Conservation (phyloP, 2,329 filamentous ascomycete genomes). For the Magnaporthiopsis incrustans region DNA sequence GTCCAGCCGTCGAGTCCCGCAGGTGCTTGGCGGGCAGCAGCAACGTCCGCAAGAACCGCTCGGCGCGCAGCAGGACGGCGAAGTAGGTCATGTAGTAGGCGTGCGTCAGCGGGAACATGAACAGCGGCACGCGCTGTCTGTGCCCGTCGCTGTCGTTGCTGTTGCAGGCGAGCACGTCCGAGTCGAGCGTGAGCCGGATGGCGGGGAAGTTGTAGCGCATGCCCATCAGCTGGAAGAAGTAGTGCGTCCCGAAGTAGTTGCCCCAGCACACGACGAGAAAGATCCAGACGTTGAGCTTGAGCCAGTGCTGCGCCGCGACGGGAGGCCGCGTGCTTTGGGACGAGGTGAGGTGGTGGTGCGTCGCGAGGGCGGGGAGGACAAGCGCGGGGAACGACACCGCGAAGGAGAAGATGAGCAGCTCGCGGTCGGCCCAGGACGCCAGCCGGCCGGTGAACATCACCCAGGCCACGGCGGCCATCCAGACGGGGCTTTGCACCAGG, state of each 20-base stretch:
- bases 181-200: constrained; percentile 9
- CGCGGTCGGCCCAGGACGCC: constrained; percentile 8
- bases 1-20: background rate
- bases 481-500: constrained; percentile 11
- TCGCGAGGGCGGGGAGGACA: constrained; percentile 1
- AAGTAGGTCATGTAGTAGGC: constrained; percentile 13
- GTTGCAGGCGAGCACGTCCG: constrained; percentile 8
- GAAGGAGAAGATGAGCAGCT: constrained; percentile 11
- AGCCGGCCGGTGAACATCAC: constrained; percentile 13
- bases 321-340: background rate
- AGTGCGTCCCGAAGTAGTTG: constrained; percentile 13
- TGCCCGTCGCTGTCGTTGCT: background rate
- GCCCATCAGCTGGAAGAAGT: constrained; percentile 16
- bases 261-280: constrained; percentile 12
- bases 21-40: background rate
- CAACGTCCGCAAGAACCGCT: background rate
- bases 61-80: constrained; percentile 5
- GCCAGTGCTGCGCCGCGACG: constrained; percentile 7
- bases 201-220: constrained; percentile 13
- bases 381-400: constrained; percentile 5
- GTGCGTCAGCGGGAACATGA: constrained; percentile 14
- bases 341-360: background rate
- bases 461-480: constrained; percentile 11
- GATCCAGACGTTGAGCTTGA: constrained; percentile 14
- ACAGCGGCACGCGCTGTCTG: constrained; percentile 11